A percentile compares a stretch with the other conserved stretches of the same genome.
Conservation (phyloP, 2,329 filamentous ascomycete species). For the Penicillium olsonii region DNA sequence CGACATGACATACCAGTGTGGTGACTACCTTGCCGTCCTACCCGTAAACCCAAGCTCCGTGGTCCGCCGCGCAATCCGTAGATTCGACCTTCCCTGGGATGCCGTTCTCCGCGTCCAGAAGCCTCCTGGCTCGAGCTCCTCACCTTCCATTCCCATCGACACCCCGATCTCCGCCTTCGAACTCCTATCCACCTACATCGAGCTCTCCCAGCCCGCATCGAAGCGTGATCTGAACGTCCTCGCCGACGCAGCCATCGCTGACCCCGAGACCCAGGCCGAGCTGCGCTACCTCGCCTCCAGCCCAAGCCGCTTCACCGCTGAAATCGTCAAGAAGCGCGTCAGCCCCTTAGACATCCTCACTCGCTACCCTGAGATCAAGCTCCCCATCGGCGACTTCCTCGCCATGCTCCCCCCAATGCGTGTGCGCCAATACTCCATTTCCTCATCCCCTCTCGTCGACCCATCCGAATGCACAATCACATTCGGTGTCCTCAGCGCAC, state of each 20-base stretch:
- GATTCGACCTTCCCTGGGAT: slow-evolving; percentile 70
- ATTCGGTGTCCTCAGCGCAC: slow-evolving; percentile 64
- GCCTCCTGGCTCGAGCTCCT: slow-evolving; percentile 44
- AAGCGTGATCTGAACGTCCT: slow-evolving; percentile 59
- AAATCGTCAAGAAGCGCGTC: slow-evolving; percentile 58
- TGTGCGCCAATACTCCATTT: slow-evolving; percentile 77
- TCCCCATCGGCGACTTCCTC: slow-evolving; percentile 69
- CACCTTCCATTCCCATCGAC: slow-evolving; percentile 52
- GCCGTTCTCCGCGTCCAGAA: slow-evolving; percentile 62
- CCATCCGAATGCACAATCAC: slow-evolving; percentile 63
- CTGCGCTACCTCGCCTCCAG: slow-evolving; percentile 32
- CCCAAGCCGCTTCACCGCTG: slow-evolving; percentile 45
- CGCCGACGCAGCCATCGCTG: slow-evolving; percentile 49
- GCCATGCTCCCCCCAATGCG: slow-evolving; percentile 75
- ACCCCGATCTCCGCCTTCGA: slow-evolving; percentile 62
- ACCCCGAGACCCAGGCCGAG: slow-evolving; percentile 51
- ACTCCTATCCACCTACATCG: slow-evolving; percentile 70
- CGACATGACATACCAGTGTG: slow-evolving; percentile 66
- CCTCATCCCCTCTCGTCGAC: slow-evolving; percentile 68
- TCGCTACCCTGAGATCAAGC: slow-evolving; percentile 57
- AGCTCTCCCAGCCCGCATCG: slow-evolving; percentile 71
- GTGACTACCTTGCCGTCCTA: slow-evolving; percentile 75
- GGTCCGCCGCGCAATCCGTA: slow-evolving; percentile 63
- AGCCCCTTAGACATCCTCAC: slow-evolving; percentile 66
- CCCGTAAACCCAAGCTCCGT: slow-evolving; percentile 67